These are phyloP conservation scores for Porodaedalea pini DNA, from an alignment of 1,284 basidiomycete species.

Conservation along the genomic window DNA sequence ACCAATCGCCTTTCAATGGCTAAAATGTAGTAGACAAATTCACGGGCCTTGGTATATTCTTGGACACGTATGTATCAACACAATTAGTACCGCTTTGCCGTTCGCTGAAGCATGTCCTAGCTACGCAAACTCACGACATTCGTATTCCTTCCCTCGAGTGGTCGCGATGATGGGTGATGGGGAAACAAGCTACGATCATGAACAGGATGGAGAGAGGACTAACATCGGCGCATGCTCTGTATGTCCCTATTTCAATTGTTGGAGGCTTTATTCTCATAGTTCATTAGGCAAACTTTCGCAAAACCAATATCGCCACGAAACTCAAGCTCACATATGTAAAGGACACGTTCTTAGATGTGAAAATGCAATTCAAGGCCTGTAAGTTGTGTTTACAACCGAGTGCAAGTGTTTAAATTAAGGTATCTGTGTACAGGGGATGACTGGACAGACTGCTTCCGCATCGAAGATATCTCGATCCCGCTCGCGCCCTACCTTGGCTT, in stretches of 20 bases:
- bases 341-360: conserved; percentile 77
- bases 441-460: conserved; percentile 89
- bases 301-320: conserved; percentile 87
- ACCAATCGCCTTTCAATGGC: neutral
- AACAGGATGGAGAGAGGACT: conserved; percentile 78
- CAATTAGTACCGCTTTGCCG: conserved; percentile 10
- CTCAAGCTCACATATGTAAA: conserved; percentile 86
- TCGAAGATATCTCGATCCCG: conserved; percentile 69
- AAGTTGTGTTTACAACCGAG: conserved; percentile 29
- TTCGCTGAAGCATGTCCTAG: conserved; percentile 36
- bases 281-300: conserved; percentile 74
- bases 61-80: conserved; percentile 70
- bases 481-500: conserved; percentile 82
- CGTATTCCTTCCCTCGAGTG: conserved; percentile 87
- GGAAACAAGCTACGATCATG: conserved; percentile 75
- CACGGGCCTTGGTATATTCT: conserved; percentile 86
- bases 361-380: conserved; percentile 78
- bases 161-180: conserved; percentile 90
- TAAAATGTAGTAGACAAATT: conserved; percentile 65
- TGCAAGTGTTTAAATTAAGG: neutral
- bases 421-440: conserved; percentile 66
- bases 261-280: neutral
- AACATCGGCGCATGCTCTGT: conserved; percentile 72
- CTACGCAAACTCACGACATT: conserved; percentile 81
- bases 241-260: conserved; percentile 26